Conservation (phyloP, 441 rosid species). For the Pelargonium fulgidum region DNA sequence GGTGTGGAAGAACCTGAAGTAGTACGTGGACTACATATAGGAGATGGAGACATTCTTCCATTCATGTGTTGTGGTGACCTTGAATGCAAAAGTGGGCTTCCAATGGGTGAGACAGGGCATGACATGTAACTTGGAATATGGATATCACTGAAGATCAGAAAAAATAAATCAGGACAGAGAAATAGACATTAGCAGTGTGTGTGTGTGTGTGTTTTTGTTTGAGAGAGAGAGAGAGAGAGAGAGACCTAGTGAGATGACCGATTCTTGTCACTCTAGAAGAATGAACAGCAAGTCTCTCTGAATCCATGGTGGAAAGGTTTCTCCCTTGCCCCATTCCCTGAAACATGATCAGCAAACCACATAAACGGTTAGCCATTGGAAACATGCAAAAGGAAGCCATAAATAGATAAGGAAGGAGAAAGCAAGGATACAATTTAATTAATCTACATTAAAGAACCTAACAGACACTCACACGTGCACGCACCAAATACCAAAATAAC, state of each 20-base stretch:
- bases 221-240: conserved; percentile 22
- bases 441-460: neutral
- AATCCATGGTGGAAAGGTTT: conserved; percentile 36
- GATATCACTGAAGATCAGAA: conserved; percentile 40
- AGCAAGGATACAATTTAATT: neutral
- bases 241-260: conserved; percentile 36
- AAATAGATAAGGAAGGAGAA: too few species aligned
- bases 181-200: neutral
- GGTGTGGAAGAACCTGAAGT: conserved; percentile 67
- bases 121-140: conserved; percentile 51
- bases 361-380: conserved; percentile 9
- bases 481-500: too few species aligned
- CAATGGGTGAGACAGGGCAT: conserved; percentile 65
- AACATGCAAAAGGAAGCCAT: neutral
- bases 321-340: conserved; percentile 48
- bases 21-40: conserved; percentile 62
- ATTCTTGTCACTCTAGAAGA: conserved; percentile 48
- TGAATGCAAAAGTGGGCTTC: conserved; percentile 60
- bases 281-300: conserved; percentile 55
- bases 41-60: conserved; percentile 71
- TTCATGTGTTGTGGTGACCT: conserved; percentile 53
- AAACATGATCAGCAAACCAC: conserved; percentile 18
- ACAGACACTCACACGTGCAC: neutral
- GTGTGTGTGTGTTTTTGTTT: too few species aligned
- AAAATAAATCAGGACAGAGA: conserved; percentile 19